Conservation (phyloP, 164 flowering plant species). For the Kalanchoe fedtschenkoi region DNA sequence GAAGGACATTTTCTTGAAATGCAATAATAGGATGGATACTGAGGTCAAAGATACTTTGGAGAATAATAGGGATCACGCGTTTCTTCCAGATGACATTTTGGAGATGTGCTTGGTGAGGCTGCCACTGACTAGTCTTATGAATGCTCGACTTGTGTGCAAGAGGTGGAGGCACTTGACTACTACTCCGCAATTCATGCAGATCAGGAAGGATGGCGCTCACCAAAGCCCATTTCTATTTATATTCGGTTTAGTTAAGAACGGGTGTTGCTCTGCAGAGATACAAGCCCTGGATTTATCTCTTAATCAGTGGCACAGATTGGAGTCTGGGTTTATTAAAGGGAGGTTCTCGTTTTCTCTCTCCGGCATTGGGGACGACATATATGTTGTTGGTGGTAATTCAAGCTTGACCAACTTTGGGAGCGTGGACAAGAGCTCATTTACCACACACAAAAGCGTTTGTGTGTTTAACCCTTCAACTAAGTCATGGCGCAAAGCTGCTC, state of each 20-base stretch:
- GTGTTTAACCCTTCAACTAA: slow-evolving; percentile 62
- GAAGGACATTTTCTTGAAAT: slow-evolving; percentile 64
- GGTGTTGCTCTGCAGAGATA: slow-evolving; percentile 71
- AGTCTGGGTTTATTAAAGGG: slow-evolving; percentile 61
- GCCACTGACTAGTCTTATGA: slow-evolving; percentile 74
- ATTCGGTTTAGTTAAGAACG: slow-evolving; percentile 81
- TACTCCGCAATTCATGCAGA: slow-evolving; percentile 58
- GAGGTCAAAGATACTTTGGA: slow-evolving; percentile 25
- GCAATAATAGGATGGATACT: slow-evolving; percentile 32
- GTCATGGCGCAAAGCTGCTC: slow-evolving; percentile 67
- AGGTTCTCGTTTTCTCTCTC: slow-evolving; percentile 77
- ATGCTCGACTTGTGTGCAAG: slow-evolving; percentile 89
- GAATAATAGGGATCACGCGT: slow-evolving; percentile 28
- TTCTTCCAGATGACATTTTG: slow-evolving; percentile 81
- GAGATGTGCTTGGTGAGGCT: slow-evolving; percentile 91
- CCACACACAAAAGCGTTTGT: slow-evolving; percentile 70
- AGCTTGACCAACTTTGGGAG: slow-evolving; percentile 73
- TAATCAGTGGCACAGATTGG: slow-evolving; percentile 66
- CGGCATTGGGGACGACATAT: slow-evolving; percentile 54
- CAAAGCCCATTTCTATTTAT: slow-evolving; percentile 83
- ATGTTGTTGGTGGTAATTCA: slow-evolving; percentile 84
- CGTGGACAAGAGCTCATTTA: slow-evolving; percentile 71
- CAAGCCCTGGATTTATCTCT: slow-evolving; percentile 70
- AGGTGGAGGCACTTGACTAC: slow-evolving; percentile 72
- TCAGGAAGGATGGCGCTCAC: slow-evolving; percentile 47